phyloP scores from a whole-genome alignment of 2,329 filamentous ascomycete genomes.

The Penicillium palitans region DNA sequence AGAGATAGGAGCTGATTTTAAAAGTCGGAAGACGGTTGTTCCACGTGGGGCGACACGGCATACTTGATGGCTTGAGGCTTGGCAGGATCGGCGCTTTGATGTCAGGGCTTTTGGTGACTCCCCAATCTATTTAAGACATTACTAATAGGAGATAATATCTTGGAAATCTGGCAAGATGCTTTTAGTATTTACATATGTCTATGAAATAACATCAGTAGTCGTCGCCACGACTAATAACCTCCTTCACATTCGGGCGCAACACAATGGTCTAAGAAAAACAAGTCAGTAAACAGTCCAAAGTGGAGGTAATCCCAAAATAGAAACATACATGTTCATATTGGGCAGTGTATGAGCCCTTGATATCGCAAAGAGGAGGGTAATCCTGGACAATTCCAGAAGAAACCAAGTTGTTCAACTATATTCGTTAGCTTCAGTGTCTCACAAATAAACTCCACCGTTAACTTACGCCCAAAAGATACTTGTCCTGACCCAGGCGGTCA shows the following conservation, averaged over 20 bases:
- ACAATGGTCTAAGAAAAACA: constrained; percentile 63
- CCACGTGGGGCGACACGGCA: constrained; percentile 40
- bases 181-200: constrained; percentile 11
- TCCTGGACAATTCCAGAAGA: constrained; percentile 80
- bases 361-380: constrained; percentile 85
- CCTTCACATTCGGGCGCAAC: constrained; percentile 77
- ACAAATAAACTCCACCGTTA: background rate
- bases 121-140: background rate
- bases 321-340: constrained; percentile 87
- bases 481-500: constrained; percentile 89
- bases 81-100: constrained; percentile 15
- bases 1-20: constrained; percentile 16
- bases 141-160: constrained; percentile 4
- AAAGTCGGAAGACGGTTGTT: constrained; percentile 32
- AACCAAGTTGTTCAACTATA: constrained; percentile 80
- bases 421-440: constrained; percentile 28
- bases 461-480: constrained; percentile 83
- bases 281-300: constrained; percentile 14
- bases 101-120: background rate
- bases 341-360: constrained; percentile 92
- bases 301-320: background rate
- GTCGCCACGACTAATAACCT: constrained; percentile 81
- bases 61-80: constrained; percentile 20
- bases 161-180: constrained; percentile 1
- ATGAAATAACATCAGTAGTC: constrained; percentile 64